Evolutionary conservation across 805 yeast genomes (phyloP), one percentile per base, ranked within the genome.

Genomic region (Monosporozyma servazzii): DNA sequence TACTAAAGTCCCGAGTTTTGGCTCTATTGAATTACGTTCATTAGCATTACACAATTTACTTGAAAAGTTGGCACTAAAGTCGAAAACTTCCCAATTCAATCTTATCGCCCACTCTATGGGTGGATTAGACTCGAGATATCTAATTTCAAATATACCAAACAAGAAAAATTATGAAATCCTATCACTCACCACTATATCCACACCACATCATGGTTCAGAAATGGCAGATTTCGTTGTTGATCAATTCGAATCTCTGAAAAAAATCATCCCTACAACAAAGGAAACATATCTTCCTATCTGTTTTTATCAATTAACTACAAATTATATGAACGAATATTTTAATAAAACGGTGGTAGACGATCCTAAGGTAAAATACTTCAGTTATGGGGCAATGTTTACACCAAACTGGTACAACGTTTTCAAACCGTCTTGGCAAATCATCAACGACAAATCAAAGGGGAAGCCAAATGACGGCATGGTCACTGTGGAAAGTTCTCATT

Each of bases 71-170:
- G 60, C 59, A 49, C 54, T 59, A 13, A 59, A 66, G 20, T 54
- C 65, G 30, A 59, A 67, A 52, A 62, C 68, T 37, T 52, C 51
- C 9, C 48, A 18, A 25, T 29, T 45, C 8, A 90, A 90, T 61
- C 64, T 89, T 44, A 74, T 89, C 25, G 93, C 93, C 5, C 97
- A 89, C 63, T 88, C 96, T 0, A 88, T 89, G 96, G 97, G 97
- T 5, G 97, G 97, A 0, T 69, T 89, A 30, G 96, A 90, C 62
- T 79, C 89, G 33, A 70, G 97, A 48, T 87, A 81, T 62, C 66
- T 90, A 56, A 85, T 88, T 2, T 75, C 86, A 0, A 71, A 76
- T 47, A 63, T 85, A 3, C 66, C 72, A 47, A 57, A 74, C 25
- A 44, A 45, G 17, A 63, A 70, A 36, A 68, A 74, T 43, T 83